Percentiles rank a stretch among this genome's conserved stretches.
phyloP scores from a whole-genome alignment of 441 rosid genomes.

The Eutrema salsugineum region DNA sequence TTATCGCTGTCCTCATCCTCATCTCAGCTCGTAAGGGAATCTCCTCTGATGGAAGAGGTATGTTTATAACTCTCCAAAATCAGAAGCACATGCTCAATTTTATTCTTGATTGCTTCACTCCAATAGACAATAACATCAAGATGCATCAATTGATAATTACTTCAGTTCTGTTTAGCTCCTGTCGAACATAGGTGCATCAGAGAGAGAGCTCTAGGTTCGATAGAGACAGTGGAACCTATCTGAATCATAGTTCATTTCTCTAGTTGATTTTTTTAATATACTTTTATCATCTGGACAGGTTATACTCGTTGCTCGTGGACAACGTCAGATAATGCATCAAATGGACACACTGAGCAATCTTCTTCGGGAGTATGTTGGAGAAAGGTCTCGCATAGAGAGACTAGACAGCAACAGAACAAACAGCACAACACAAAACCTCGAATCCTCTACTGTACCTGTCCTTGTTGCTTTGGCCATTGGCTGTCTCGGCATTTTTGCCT shows the following conservation, averaged over 20 bases:
- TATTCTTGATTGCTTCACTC: neutral
- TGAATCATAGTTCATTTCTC: neutral
- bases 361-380: conserved; percentile 62
- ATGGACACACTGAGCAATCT: conserved; percentile 75
- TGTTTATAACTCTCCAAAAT: conserved; percentile 3
- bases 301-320: conserved; percentile 55
- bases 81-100: neutral
- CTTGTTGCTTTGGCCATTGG: conserved; percentile 64
- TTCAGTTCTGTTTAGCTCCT: neutral
- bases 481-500: conserved; percentile 54
- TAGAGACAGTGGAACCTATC: neutral
- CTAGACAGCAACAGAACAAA: conserved; percentile 32
- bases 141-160: neutral
- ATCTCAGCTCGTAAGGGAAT: conserved; percentile 79
- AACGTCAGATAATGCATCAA: conserved; percentile 88
- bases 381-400: conserved; percentile 58
- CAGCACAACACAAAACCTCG: conserved; percentile 33
- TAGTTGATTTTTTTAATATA: neutral
- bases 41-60: conserved; percentile 94
- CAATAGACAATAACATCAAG: neutral
- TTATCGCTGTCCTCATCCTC: conserved; percentile 78
- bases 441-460: conserved; percentile 41
- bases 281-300: conserved; percentile 40
- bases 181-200: neutral
- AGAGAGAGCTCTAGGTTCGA: neutral